Conservation (phyloP, 257 asterid genomes). For the Agastache rugosa region DNA sequence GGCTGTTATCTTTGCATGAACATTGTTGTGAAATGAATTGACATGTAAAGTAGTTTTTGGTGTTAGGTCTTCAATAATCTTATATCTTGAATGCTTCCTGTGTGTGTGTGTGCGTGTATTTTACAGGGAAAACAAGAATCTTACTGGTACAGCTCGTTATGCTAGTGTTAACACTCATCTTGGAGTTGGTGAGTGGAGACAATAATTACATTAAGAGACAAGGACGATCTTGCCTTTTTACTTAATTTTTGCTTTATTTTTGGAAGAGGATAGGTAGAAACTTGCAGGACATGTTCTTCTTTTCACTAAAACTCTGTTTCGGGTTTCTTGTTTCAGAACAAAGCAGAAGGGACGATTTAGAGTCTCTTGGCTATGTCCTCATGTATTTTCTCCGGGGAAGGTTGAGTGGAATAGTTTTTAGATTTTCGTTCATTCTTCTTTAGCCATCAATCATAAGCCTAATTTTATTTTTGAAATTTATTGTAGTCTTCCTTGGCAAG, state of each 20-base stretch:
- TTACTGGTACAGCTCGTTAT: conserved; percentile 92
- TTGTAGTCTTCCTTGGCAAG: conserved; percentile 92
- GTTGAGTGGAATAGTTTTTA: conserved; percentile 40
- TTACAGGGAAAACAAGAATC: conserved; percentile 88
- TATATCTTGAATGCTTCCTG: conserved; percentile 14
- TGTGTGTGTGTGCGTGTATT: too few relatives aligned
- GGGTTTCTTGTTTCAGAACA: conserved; percentile 61
- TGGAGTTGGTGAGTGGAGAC: conserved; percentile 76
- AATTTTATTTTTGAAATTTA: not conserved
- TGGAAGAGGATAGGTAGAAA: not conserved
- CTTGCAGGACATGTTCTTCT: not conserved
- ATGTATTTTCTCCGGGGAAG: conserved; percentile 92
- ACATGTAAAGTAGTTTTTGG: not conserved
- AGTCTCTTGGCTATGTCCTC: conserved; percentile 88
- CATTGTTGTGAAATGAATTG: not conserved
- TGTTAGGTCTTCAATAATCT: not conserved
- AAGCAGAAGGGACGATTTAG: conserved; percentile 92
- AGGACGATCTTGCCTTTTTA: not conserved
- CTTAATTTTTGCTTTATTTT: not conserved
- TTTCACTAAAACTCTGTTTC: conserved; percentile 10
- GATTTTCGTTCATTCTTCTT: not conserved
- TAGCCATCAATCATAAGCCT: conserved; percentile 10
- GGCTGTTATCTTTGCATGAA: conserved; percentile 10
- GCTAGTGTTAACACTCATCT: conserved; percentile 91
- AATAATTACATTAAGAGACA: conserved; percentile 4